Evolutionary conservation across 495 filamentous ascomycete genomes (phyloP).

Genomic region (Xylaria acuta): DNA sequence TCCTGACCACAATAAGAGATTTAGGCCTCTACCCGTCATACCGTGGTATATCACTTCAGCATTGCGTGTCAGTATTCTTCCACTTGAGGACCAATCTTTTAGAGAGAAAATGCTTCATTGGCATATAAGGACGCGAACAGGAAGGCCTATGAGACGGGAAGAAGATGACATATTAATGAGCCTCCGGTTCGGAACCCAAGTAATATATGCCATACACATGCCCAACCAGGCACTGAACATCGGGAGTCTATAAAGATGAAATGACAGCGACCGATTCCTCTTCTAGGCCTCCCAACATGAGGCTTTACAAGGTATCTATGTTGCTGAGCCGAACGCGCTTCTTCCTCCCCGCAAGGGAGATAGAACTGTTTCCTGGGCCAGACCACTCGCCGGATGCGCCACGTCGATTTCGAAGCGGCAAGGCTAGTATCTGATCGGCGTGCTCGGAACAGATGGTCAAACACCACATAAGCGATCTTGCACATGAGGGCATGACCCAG

Average conservation of each 20-base stretch:
- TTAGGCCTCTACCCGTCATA: not conserved
- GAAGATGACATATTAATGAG: slow-evolving; percentile 11
- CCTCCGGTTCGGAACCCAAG: not conserved
- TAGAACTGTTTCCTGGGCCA: not conserved
- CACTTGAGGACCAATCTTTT: not conserved
- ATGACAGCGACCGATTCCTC: not conserved
- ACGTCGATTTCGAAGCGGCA: not conserved
- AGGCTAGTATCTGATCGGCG: not conserved
- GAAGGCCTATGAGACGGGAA: too few species aligned
- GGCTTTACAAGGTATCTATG: not conserved
- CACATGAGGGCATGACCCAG: not conserved
- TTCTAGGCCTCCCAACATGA: not conserved
- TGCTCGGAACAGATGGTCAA: slow-evolving; percentile 3
- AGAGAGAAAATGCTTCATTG: not conserved
- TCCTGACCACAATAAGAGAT: not conserved
- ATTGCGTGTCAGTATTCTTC: not conserved
- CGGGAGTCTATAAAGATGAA: not conserved
- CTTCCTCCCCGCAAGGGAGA: not conserved
- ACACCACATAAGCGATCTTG: slow-evolving; percentile 4
- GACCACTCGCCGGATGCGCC: not conserved
- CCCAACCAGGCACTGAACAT: not conserved
- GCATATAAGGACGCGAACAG: not conserved
- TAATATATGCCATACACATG: not conserved
- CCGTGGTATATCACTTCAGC: slow-evolving; percentile 4
- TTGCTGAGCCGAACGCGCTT: too few species aligned